These are phyloP conservation scores for Rhodosorus marinus DNA, from an alignment of 23 red algal genomes.

Conservation along the genomic window DNA sequence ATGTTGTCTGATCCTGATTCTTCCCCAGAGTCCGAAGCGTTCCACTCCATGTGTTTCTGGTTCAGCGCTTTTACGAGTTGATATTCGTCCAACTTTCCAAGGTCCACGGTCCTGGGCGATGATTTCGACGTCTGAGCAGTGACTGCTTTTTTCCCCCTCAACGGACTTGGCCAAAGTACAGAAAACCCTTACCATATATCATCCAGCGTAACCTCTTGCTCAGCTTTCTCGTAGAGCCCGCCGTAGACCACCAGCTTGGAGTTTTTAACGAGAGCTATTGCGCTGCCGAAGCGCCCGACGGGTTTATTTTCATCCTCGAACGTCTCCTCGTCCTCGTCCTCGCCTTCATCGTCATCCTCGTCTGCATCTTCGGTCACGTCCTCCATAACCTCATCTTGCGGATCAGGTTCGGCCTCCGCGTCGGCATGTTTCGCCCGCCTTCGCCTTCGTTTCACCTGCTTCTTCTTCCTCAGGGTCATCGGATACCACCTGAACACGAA, in stretches of 20 bases:
- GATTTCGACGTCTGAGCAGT: no score
- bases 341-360: background rate
- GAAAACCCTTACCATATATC: constrained; percentile 68
- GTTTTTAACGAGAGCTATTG: constrained; percentile 28
- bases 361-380: background rate
- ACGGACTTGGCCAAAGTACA: no score
- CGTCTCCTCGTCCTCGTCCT: constrained; percentile 40
- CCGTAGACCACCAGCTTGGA: constrained; percentile 31
- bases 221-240: constrained; percentile 29
- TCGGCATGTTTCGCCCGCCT: no score
- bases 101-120: no score
- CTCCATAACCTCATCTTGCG: background rate
- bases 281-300: constrained; percentile 31
- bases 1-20: constrained; percentile 22
- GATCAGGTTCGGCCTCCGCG: background rate
- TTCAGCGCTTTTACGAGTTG: constrained; percentile 27
- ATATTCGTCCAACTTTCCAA: constrained; percentile 31
- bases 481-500: no score
- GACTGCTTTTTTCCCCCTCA: no score
- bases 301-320: constrained; percentile 16
- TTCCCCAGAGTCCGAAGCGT: constrained; percentile 34
- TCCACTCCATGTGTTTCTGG: constrained; percentile 21
- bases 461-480: constrained; percentile 38
- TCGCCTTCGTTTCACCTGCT: constrained; percentile 21
- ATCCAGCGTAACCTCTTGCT: constrained; percentile 40